Evolutionary conservation across 2,329 filamentous ascomycete genomes (phyloP).

Genomic region (Basipetospora chlamydospora): DNA sequence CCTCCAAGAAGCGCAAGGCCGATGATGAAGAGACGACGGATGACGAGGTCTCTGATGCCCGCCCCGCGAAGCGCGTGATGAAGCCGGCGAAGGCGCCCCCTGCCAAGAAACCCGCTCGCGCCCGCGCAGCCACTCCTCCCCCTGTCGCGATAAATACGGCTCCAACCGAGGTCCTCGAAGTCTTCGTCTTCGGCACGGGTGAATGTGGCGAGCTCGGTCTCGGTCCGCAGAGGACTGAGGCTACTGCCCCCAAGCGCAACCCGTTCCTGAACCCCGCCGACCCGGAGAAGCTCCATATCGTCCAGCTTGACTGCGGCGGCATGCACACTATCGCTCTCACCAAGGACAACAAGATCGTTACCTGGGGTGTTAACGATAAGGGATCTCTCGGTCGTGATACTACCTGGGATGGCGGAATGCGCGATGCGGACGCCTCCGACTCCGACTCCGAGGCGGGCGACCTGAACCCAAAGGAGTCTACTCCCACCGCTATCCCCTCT

Average conservation of each 20-base stretch:
- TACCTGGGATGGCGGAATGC: slow-evolving; percentile 47
- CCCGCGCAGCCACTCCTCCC: too few relatives aligned
- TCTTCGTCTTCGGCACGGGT: slow-evolving; percentile 72
- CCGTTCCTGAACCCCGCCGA: slow-evolving; percentile 57
- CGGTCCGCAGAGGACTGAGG: slow-evolving; percentile 48
- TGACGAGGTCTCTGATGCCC: slow-evolving; percentile 4
- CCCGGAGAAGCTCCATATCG: slow-evolving; percentile 53
- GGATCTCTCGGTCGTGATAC: slow-evolving; percentile 67
- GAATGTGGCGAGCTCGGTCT: slow-evolving; percentile 71
- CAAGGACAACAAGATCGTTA: slow-evolving; percentile 65
- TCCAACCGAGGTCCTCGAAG: slow-evolving; percentile 49
- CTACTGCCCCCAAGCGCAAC: slow-evolving; percentile 52
- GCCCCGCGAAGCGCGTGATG: not conserved
- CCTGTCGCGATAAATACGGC: slow-evolving; percentile 53
- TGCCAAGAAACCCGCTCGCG: too few relatives aligned
- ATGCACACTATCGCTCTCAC: slow-evolving; percentile 73
- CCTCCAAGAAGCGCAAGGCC: slow-evolving; percentile 15
- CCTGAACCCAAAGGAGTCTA: slow-evolving; percentile 61
- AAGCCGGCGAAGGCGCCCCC: slow-evolving; percentile 4
- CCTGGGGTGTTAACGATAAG: slow-evolving; percentile 81
- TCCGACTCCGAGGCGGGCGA: slow-evolving; percentile 40
- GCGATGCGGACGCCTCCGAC: slow-evolving; percentile 37
- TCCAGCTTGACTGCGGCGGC: slow-evolving; percentile 63
- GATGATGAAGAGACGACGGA: slow-evolving; percentile 6
- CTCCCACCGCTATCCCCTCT: slow-evolving; percentile 45